Conservation (phyloP, 2,329 filamentous ascomycete genomes). For the Beauveria pseudobassiana region DNA sequence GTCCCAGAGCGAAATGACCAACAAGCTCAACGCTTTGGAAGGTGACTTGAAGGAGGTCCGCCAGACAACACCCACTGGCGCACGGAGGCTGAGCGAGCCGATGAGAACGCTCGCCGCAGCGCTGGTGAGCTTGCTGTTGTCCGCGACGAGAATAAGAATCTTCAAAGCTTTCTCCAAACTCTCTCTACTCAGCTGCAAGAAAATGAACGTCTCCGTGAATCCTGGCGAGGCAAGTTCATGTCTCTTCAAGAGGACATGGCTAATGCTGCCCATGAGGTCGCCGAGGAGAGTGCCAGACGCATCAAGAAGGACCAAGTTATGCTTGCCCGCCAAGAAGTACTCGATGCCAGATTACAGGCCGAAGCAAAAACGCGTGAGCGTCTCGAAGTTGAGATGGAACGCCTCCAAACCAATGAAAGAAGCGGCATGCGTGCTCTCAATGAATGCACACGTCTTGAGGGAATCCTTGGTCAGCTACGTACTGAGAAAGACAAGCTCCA, state of each 20-base stretch:
- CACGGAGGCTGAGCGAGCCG: conserved; percentile 51
- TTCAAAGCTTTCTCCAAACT: conserved; percentile 66
- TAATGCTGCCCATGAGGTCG: conserved; percentile 67
- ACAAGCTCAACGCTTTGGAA: conserved; percentile 46
- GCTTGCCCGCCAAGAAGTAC: conserved; percentile 69
- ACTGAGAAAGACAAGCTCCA: conserved; percentile 67
- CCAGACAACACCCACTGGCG: conserved; percentile 55
- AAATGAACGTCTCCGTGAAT: conserved; percentile 75
- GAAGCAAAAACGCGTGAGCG: conserved; percentile 64
- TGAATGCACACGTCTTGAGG: conserved; percentile 54
- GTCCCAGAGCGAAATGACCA: conserved; percentile 46
- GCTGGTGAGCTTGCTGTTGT: conserved; percentile 41
- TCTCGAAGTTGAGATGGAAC: conserved; percentile 58
- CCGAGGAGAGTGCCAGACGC: conserved; percentile 73
- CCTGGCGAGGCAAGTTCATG: conserved; percentile 76
- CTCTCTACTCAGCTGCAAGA: conserved; percentile 76
- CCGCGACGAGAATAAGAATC: conserved; percentile 58
- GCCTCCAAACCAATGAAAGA: conserved; percentile 56
- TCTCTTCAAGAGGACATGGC: conserved; percentile 84
- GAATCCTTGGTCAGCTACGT: conserved; percentile 47
- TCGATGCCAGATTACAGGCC: conserved; percentile 69
- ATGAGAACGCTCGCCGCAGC: conserved; percentile 42
- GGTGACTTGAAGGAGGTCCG: conserved; percentile 46
- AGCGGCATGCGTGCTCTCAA: conserved; percentile 56
- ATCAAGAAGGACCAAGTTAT: conserved; percentile 73